A percentile compares a stretch with the other conserved stretches of the same genome.
Evolutionary conservation across 805 yeast genomes (phyloP).

Genomic region (Brettanomyces sp.): DNA sequence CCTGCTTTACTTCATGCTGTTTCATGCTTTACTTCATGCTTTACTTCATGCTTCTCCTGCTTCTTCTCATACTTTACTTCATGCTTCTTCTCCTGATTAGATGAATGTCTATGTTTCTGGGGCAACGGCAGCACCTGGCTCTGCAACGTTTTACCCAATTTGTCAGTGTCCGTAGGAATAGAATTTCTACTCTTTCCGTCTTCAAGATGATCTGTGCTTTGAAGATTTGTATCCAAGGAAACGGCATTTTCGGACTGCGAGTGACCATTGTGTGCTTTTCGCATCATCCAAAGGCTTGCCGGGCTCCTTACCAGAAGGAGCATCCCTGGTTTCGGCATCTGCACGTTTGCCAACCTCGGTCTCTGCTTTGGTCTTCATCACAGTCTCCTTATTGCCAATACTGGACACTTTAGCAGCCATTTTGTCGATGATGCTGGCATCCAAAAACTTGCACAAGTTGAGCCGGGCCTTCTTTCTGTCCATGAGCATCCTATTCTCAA

Average conservation of each 20-base stretch:
- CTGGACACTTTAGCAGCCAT: constrained; percentile 29
- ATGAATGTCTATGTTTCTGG: no score
- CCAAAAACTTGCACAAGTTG: constrained; percentile 32
- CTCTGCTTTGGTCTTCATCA: constrained; percentile 9
- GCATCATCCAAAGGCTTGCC: background rate
- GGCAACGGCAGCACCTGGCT: no score
- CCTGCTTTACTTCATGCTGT: no score
- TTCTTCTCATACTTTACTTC: no score
- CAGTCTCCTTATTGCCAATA: constrained; percentile 21
- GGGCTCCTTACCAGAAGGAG: background rate
- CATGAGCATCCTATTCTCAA: constrained; percentile 45
- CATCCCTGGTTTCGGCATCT: constrained; percentile 4
- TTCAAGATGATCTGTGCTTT: no score
- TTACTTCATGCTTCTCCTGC: no score
- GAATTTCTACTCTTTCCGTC: background rate
- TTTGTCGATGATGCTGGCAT: constrained; percentile 25
- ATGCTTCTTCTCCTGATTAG: no score
- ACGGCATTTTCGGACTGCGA: background rate
- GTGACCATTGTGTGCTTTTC: background rate
- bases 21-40: no score
- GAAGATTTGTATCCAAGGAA: background rate
- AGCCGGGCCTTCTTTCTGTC: constrained; percentile 40
- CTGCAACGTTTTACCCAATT: no score
- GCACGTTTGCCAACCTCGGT: background rate
- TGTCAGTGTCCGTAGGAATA: no score